Evolutionary conservation across 2,329 filamentous ascomycete species (phyloP).

Genomic region (Colletotrichum sp.): DNA sequence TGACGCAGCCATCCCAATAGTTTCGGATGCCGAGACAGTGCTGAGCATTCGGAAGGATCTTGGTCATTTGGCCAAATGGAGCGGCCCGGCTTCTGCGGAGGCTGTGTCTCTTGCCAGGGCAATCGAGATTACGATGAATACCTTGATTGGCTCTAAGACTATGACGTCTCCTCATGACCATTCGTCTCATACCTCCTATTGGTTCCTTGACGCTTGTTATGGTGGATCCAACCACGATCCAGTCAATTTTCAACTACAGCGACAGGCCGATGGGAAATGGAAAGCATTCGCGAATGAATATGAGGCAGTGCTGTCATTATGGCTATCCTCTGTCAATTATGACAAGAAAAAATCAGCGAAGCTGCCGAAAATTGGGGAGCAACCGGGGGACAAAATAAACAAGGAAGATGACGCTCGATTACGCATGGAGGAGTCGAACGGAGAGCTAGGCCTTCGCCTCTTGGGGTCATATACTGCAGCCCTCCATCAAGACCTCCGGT

Average conservation of each 20-base stretch:
- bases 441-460: background rate
- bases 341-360: no score
- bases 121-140: background rate
- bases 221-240: no score
- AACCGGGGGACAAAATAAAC: no score
- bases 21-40: no score
- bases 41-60: background rate
- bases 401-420: background rate
- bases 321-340: background rate
- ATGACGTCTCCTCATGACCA: no score
- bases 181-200: no score
- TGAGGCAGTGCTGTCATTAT: background rate
- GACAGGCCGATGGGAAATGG: background rate
- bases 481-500: background rate
- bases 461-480: background rate
- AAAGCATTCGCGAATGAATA: background rate
- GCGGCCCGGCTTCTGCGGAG: background rate
- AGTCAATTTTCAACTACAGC: background rate
- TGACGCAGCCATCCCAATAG: no score
- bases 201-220: background rate
- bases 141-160: no score
- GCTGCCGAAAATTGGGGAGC: no score
- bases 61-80: background rate
- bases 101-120: background rate
- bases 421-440: background rate